Conservation (phyloP, 345 rosid species). For the Eucalyptus tenuipes region DNA sequence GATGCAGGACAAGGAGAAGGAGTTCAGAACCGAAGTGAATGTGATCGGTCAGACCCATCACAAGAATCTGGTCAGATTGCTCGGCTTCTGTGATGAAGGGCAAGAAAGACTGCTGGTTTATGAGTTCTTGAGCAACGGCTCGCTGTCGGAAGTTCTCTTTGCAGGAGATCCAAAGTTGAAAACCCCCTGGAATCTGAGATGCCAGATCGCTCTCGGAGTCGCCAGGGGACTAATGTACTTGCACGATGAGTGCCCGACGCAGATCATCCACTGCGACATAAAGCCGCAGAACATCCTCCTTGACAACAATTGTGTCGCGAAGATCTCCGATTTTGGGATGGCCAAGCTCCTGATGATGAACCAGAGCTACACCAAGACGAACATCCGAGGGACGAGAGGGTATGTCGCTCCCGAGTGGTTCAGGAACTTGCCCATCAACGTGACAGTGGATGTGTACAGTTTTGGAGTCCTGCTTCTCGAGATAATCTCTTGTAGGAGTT, state of each 20-base stretch:
- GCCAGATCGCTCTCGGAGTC: conserved; percentile 7
- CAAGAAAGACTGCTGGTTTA: neutral
- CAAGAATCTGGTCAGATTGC: neutral
- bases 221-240: conserved; percentile 28
- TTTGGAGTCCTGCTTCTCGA: conserved; percentile 15
- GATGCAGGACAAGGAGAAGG: neutral
- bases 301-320: neutral
- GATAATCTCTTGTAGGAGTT: conserved; percentile 7
- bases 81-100: neutral
- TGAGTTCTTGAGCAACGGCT: neutral
- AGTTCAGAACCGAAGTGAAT: neutral
- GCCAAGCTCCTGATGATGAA: conserved; percentile 19
- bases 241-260: conserved; percentile 21
- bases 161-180: neutral
- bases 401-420: conserved; percentile 23
- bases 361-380: conserved; percentile 1
- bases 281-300: conserved; percentile 32
- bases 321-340: conserved; percentile 25
- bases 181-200: conserved; percentile 6
- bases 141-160: neutral
- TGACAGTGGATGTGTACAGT: conserved; percentile 16
- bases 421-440: conserved; percentile 2
- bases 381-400: conserved; percentile 14
- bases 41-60: neutral
- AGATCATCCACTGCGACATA: conserved; percentile 31